Evolutionary conservation across 805 yeast genomes (phyloP).

Genomic region (Naumovozyma castellii): DNA sequence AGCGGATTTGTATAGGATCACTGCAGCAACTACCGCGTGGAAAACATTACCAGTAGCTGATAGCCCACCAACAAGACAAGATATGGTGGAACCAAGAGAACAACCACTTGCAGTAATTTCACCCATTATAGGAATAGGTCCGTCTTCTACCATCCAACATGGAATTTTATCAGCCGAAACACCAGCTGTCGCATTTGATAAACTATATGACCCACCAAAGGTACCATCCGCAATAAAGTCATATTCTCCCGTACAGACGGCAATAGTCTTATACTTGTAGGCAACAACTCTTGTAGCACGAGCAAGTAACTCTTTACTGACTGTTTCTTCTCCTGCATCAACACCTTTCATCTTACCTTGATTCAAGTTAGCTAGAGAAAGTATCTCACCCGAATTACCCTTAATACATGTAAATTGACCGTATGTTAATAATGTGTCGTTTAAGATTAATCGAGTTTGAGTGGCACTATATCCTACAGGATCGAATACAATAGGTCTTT

Average conservation of each 20-base stretch:
- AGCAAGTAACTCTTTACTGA: slow-evolving; percentile 25
- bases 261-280: slow-evolving; percentile 42
- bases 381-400: slow-evolving; percentile 80
- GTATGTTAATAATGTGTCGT: slow-evolving; percentile 40
- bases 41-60: slow-evolving; percentile 30
- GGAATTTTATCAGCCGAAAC: slow-evolving; percentile 17
- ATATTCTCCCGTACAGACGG: slow-evolving; percentile 59
- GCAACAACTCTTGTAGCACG: slow-evolving; percentile 43
- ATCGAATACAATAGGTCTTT: slow-evolving; percentile 65
- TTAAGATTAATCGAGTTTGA: slow-evolving; percentile 40
- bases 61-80: slow-evolving; percentile 44
- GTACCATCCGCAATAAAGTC: slow-evolving; percentile 46
- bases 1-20: slow-evolving; percentile 49
- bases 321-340: slow-evolving; percentile 35
- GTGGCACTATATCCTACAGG: slow-evolving; percentile 95
- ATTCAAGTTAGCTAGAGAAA: slow-evolving; percentile 43
- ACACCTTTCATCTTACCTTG: slow-evolving; percentile 59
- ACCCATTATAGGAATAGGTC: slow-evolving; percentile 58
- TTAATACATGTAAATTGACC: slow-evolving; percentile 63
- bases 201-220: slow-evolving; percentile 16
- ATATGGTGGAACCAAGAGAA: slow-evolving; percentile 64
- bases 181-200: slow-evolving; percentile 12
- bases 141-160: slow-evolving; percentile 33
- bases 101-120: slow-evolving; percentile 78
- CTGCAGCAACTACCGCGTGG: slow-evolving; percentile 46